A percentile compares a stretch with the other conserved stretches of the same genome.
These are phyloP conservation scores for Paracorniculantispora psalliotae DNA, from an alignment of 2,329 filamentous ascomycete genomes.

Conservation along the genomic window DNA sequence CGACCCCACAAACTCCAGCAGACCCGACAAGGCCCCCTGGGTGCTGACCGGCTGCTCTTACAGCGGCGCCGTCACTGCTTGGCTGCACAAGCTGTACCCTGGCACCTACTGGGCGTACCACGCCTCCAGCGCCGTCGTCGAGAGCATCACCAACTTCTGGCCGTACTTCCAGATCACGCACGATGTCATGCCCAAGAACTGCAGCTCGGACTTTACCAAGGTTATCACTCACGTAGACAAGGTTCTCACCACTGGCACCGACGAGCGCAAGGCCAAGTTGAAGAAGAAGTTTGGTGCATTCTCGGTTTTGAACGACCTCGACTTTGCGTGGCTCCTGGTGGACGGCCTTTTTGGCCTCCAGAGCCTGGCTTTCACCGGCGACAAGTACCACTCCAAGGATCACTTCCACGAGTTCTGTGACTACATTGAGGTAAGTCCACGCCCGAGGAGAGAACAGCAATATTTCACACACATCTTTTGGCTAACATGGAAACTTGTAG, in stretches of 20 bases:
- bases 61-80: constrained; percentile 69
- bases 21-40: constrained; percentile 60
- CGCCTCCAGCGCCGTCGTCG: constrained; percentile 69
- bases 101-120: constrained; percentile 72
- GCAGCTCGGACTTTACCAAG: constrained; percentile 56
- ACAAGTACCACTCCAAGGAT: constrained; percentile 28
- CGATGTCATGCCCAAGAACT: constrained; percentile 48
- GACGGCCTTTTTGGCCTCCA: constrained; percentile 31
- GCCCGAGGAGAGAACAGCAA: too few relatives aligned
- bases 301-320: constrained; percentile 42
- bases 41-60: constrained; percentile 77
- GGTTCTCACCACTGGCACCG: constrained; percentile 36
- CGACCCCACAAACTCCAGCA: constrained; percentile 48
- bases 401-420: constrained; percentile 31
- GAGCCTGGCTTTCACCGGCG: constrained; percentile 27
- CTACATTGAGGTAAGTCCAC: constrained; percentile 21
- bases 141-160: constrained; percentile 71
- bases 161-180: constrained; percentile 44
- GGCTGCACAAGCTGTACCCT: constrained; percentile 68
- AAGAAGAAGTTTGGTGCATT: constrained; percentile 24
- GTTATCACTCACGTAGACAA: constrained; percentile 44
- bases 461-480: too few relatives aligned
- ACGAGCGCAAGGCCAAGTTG: constrained; percentile 34
- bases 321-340: constrained; percentile 33
- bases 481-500: too few relatives aligned